Conservation (phyloP, 306 rosid species). For the Cicer cuneatum region DNA sequence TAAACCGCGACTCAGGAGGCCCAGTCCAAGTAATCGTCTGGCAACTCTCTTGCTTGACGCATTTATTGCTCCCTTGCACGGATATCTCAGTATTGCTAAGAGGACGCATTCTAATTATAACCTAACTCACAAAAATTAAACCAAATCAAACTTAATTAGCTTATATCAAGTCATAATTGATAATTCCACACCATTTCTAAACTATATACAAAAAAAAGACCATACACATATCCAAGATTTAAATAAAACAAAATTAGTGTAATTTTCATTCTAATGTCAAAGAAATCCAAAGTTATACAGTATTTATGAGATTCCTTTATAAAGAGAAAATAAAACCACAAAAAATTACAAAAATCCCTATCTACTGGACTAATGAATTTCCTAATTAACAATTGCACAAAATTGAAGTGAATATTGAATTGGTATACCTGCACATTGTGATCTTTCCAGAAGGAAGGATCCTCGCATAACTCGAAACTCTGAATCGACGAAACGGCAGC, state of each 20-base stretch:
- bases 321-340: not conserved
- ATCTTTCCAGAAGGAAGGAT: constrained; percentile 96
- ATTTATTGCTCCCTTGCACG: constrained; percentile 82
- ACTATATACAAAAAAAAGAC: not conserved
- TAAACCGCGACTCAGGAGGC: constrained; percentile 91
- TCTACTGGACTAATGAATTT: not conserved
- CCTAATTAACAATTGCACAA: not conserved
- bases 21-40: constrained; percentile 90
- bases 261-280: not conserved
- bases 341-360: not conserved
- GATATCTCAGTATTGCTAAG: constrained; percentile 82
- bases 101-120: constrained; percentile 93
- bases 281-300: not conserved
- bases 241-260: not conserved
- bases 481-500: constrained; percentile 55
- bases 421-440: constrained; percentile 87
- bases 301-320: not conserved
- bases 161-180: constrained; percentile 13
- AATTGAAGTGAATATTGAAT: not conserved
- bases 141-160: constrained; percentile 21
- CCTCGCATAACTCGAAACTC: constrained; percentile 78
- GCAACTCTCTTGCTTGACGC: constrained; percentile 80
- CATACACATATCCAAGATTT: not conserved
- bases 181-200: not conserved
- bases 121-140: constrained; percentile 55